Base-by-base conservation (phyloP, 2,329 filamentous ascomycete species). In the Xylariaceae sp. region DNA sequence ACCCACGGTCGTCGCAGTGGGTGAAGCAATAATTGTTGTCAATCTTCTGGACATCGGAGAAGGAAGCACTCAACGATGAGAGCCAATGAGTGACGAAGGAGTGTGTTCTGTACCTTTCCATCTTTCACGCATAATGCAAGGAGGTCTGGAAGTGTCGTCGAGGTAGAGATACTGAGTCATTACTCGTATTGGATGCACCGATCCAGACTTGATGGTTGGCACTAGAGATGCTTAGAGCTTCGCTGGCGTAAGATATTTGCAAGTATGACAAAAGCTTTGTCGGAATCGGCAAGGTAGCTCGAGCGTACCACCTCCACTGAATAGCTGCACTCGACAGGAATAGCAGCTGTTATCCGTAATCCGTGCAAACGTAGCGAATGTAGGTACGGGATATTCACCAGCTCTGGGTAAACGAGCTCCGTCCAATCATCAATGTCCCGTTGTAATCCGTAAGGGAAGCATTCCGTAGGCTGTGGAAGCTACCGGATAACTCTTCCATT, bases 101-200 rank as follows among this genome's bases (percentile, higher is more conserved):
- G 37, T 42, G 37, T 42, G 35, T 49, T 56, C 39, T 5, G 23
- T 6, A 10, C 9, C 45, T 17, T 53, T 18, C 50, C n/a, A 2
- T 1, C 15, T 15, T 48, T 48, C 15, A 17, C 47, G 9, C 8
- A 23, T 18, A 13, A 50, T 18, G 17, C 7, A 17, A 6, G n/a
- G 45, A 13, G 17, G 18, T 30, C 23, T 49, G 15, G 10, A 11
- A 50, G 47, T 53, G 35, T 17, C 39, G 13, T 57, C 18, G 13
- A 15, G 15, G 49, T 23, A 7, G 35, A 44, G 18, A 39, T 50
- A 56, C 57, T 56, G 55, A 60, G 55, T 23, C 55, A 60, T 63
- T 63, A 62, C 61, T 60, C 58, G 61, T 60, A 51, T 56, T 53
- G 51, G 50, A 39, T 58, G 53, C 45, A 18, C 37, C 51, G 18